Evolutionary conservation across 257 asterid species (phyloP), one percentile per base, ranked within the genome.

Genomic region (Jaltomata sinuosa): DNA sequence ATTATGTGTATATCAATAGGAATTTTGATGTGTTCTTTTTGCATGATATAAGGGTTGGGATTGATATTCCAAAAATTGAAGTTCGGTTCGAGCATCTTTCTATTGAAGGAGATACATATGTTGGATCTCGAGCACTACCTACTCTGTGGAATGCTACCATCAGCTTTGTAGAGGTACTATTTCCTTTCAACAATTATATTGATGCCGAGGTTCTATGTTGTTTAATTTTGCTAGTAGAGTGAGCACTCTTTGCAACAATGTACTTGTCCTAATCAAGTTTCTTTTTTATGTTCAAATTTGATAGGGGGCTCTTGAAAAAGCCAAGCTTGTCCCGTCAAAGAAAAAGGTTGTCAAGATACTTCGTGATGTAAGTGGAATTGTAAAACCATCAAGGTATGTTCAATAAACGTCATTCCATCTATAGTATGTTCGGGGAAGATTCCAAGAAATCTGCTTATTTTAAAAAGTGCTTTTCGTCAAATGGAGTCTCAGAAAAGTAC

Each of bases 41-140:
- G 61, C 76, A 32, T 22, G 49, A 32, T 81, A 65, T 67, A 96
- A n/a, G 99, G 87, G 99, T 93, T 79, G 94, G 93, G 68, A 93
- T 96, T 61, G 97, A 93, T 18, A 87, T 93, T 84, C 98, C 99
- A 5, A 94, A 93, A 85, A 87, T 94, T 21, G 99, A 94, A 88
- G 97, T 96, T 78, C 94, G 99, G 3, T 96, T 29, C 53, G 96
- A 92, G 90, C 91, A 92, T 90, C 82, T 96, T 65, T 89, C 93
- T 1, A 34, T 94, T n/a, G 98, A 95, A 55, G 98, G 98, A 83
- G 99, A 96, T 83, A 90, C 93, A 40, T 88, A 86, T 85, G 88
- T 74, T 55, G 99, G 98, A 84, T 92, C 98, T 16, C 89, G 99
- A 91, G 98, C 99, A 9, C 92, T 94, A 62, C 99, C 99, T 7